Conservation (phyloP, 805 yeast genomes). For the Yamadazyma sp. region DNA sequence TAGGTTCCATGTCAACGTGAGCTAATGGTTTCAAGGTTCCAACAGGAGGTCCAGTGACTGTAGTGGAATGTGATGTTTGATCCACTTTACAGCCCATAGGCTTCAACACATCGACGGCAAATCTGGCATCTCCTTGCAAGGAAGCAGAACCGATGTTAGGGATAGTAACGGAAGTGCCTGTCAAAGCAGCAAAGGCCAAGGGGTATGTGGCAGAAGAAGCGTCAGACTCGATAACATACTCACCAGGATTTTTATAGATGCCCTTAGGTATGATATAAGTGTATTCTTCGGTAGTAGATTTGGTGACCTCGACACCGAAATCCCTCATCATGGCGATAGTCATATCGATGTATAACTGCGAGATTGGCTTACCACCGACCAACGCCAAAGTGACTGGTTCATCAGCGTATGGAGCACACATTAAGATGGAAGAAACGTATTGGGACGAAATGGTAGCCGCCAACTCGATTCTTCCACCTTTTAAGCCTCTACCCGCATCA, state of each 20-base stretch:
- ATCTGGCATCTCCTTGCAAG: constrained; percentile 95
- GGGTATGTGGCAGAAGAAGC: constrained; percentile 99
- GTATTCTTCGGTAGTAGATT: constrained; percentile 67
- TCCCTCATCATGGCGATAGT: constrained; percentile 92
- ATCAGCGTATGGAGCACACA: constrained; percentile 97
- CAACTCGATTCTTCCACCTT: constrained; percentile 90
- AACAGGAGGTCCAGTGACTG: constrained; percentile 83
- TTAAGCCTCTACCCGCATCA: constrained; percentile 64
- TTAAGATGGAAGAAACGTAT: constrained; percentile 90
- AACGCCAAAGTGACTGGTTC: constrained; percentile 83
- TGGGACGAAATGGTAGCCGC: constrained; percentile 97
- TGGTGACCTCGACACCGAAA: constrained; percentile 78
- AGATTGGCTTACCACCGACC: constrained; percentile 96
- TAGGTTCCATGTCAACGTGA: constrained; percentile 95
- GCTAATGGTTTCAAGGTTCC: constrained; percentile 70
- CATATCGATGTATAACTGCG: constrained; percentile 95
- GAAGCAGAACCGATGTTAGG: constrained; percentile 93
- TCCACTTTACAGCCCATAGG: constrained; percentile 94
- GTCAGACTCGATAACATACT: constrained; percentile 90
- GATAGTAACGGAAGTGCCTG: constrained; percentile 87
- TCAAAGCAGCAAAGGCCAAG: constrained; percentile 93
- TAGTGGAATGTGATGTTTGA: constrained; percentile 83
- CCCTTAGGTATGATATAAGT: constrained; percentile 92
- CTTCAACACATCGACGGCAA: constrained; percentile 85
- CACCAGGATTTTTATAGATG: constrained; percentile 72